Conservation (phyloP, 768 basidiomycete genomes). For the Rhodosporidiobolus sp. region DNA sequence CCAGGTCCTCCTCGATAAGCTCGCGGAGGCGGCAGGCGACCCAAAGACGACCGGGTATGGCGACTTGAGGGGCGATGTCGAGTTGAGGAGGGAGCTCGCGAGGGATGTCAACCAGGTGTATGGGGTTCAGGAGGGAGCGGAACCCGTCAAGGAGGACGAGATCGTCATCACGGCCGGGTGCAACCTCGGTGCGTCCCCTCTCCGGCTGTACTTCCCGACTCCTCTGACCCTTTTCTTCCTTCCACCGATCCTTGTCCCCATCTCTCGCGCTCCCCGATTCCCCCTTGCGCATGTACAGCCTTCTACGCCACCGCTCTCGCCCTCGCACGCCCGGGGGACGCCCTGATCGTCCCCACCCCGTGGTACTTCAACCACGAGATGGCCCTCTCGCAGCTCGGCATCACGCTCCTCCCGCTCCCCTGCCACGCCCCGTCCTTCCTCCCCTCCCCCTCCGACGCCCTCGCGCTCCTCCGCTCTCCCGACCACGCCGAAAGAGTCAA, state of each 20-base stretch:
- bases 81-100: slow-evolving; percentile 16
- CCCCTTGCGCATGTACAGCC: slow-evolving; percentile 14
- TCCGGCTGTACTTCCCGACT: neutral
- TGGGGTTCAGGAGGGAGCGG: slow-evolving; percentile 27
- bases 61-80: slow-evolving; percentile 18
- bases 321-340: slow-evolving; percentile 39
- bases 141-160: slow-evolving; percentile 14
- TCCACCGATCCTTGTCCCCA: neutral
- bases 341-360: slow-evolving; percentile 43
- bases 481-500: slow-evolving; percentile 52
- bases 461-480: slow-evolving; percentile 56
- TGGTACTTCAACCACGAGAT: slow-evolving; percentile 37
- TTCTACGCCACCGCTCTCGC: slow-evolving; percentile 43
- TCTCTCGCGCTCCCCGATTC: neutral
- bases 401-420: slow-evolving; percentile 34
- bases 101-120: slow-evolving; percentile 70
- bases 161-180: slow-evolving; percentile 41
- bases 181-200: slow-evolving; percentile 27
- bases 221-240: neutral
- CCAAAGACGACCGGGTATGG: slow-evolving; percentile 27
- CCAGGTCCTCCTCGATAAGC: slow-evolving; percentile 54
- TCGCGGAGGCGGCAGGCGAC: slow-evolving; percentile 50
- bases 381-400: slow-evolving; percentile 20
- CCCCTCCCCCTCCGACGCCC: slow-evolving; percentile 59
- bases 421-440: slow-evolving; percentile 58